Evolutionary conservation across 129 eudicot species (phyloP).

Genomic region (Helianthus tuberosus): DNA sequence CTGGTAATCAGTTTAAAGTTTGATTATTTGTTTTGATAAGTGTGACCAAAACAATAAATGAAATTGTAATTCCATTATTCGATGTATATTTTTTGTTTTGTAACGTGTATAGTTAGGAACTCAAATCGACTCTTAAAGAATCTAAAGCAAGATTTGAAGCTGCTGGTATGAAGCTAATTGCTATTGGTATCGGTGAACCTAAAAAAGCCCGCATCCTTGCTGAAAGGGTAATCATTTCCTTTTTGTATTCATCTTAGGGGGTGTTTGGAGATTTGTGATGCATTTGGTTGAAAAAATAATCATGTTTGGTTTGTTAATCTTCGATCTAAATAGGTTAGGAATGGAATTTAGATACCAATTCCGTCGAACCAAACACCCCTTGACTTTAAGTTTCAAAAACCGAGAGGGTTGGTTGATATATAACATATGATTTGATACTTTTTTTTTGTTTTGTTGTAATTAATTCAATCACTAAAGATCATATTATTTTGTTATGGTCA

Average conservation of each 20-base stretch:
- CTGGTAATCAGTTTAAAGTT: conserved; percentile 49
- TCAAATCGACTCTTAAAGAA: conserved; percentile 74
- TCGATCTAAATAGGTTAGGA: background rate
- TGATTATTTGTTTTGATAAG: background rate
- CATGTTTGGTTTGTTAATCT: background rate
- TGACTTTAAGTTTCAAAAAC: background rate
- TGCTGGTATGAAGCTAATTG: conserved; percentile 88
- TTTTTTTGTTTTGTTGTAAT: background rate
- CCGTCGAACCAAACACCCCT: background rate
- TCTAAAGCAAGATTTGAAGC: conserved; percentile 62
- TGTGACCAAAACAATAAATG: background rate
- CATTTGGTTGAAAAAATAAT: background rate
- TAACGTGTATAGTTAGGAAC: conserved; percentile 75
- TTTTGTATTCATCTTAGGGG: background rate
- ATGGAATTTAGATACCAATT: background rate
- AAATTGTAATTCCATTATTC: background rate
- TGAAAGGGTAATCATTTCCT: conserved; percentile 57
- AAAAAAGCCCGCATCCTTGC: conserved; percentile 81
- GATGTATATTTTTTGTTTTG: background rate
- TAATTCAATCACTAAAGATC: background rate
- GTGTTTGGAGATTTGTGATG: background rate
- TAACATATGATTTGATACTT: background rate
- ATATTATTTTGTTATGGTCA: conserved; percentile 14
- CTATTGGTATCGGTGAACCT: conserved; percentile 90
- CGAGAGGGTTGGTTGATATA: background rate